A percentile compares a stretch with the other conserved stretches of the same genome.
Evolutionary conservation across 768 basidiomycete species (phyloP).

Genomic region (Strobilomyces confusus): DNA sequence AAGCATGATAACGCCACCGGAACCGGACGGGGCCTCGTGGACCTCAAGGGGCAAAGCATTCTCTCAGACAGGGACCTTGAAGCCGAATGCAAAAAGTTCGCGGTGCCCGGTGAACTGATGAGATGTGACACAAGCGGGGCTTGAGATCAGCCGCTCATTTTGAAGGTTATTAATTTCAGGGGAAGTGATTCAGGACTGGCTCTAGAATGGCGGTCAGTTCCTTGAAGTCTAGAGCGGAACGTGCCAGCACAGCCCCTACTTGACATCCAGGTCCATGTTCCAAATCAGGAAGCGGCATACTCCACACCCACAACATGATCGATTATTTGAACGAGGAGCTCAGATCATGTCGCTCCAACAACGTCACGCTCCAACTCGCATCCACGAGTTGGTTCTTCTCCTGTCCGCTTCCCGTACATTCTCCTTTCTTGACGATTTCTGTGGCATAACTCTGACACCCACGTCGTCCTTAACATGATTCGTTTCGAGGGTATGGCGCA

Average conservation of each 20-base stretch:
- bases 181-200: background rate
- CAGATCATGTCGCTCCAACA: slow-evolving; percentile 9
- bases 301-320: slow-evolving; percentile 21
- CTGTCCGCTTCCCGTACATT: background rate
- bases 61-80: too few relatives aligned
- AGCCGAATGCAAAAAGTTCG: too few relatives aligned
- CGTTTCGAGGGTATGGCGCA: slow-evolving; percentile 71
- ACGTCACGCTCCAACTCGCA: slow-evolving; percentile 2
- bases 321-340: slow-evolving; percentile 25
- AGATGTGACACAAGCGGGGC: background rate
- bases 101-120: background rate
- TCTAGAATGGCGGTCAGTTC: background rate
- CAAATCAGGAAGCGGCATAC: slow-evolving; percentile 23
- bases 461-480: slow-evolving; percentile 48
- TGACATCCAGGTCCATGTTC: slow-evolving; percentile 13
- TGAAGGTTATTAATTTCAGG: background rate
- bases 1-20: too few relatives aligned
- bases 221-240: slow-evolving; percentile 18
- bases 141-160: background rate
- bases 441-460: background rate
- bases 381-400: background rate
- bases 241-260: slow-evolving; percentile 8
- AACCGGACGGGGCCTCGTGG: too few relatives aligned
- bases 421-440: background rate
- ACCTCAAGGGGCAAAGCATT: too few relatives aligned